Conservation (phyloP, 768 basidiomycete genomes). For the Tulasnella sp. region DNA sequence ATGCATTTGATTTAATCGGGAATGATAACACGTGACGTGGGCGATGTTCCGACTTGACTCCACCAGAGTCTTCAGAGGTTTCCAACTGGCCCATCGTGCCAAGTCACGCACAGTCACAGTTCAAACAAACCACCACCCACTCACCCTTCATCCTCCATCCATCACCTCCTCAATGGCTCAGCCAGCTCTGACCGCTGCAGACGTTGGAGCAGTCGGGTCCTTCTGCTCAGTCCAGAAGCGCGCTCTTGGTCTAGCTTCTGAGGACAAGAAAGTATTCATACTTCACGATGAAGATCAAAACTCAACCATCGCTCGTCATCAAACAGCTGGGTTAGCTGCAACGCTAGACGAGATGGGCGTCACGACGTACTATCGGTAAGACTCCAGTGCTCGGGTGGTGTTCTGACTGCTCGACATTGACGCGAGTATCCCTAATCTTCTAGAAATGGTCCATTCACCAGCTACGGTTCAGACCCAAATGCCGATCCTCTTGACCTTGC, state of each 20-base stretch:
- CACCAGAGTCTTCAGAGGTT: no score
- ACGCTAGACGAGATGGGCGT: not conserved
- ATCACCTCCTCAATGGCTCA: not conserved
- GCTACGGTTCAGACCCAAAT: not conserved
- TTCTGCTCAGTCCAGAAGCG: constrained; percentile 13
- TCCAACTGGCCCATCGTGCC: no score
- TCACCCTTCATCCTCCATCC: not conserved
- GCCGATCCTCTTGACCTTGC: not conserved
- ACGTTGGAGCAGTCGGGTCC: not conserved
- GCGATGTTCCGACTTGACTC: no score
- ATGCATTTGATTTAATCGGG: no score
- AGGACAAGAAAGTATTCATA: constrained; percentile 22
- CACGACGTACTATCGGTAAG: constrained; percentile 2
- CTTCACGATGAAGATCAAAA: constrained; percentile 22
- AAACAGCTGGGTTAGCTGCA: not conserved
- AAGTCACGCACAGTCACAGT: not conserved
- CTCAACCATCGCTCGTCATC: constrained; percentile 16
- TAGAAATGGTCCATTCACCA: constrained; percentile 11
- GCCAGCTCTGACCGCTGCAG: not conserved
- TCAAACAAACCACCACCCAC: not conserved
- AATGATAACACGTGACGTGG: no score
- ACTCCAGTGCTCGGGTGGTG: not conserved
- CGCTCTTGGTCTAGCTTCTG: not conserved
- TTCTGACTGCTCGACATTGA: not conserved
- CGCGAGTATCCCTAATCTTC: not conserved